Evolutionary conservation across 1,284 basidiomycete species (phyloP).

Genomic region (Naganishia sp.): DNA sequence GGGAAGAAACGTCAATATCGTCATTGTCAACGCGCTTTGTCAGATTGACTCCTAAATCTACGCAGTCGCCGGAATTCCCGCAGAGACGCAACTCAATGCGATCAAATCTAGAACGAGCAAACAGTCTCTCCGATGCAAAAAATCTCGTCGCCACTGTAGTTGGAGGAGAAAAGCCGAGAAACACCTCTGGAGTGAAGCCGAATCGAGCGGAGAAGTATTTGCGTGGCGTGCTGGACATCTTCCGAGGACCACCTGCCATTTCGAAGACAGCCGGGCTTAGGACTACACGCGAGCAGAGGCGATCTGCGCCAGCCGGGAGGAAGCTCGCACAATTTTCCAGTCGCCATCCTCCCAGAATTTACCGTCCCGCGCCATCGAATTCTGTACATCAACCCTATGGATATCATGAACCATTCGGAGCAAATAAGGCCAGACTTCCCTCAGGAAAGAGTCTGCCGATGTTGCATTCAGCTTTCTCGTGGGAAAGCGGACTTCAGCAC

Average conservation of each 20-base stretch:
- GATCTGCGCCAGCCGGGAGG: neutral
- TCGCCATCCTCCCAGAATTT: too few relatives aligned
- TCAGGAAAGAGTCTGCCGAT: too few relatives aligned
- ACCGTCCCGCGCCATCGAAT: too few relatives aligned
- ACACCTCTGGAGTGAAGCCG: neutral
- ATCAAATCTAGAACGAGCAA: neutral
- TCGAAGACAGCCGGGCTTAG: too few relatives aligned
- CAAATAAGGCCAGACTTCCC: too few relatives aligned
- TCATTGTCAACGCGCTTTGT: neutral
- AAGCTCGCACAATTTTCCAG: neutral
- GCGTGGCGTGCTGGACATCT: conserved; percentile 7
- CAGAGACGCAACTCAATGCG: neutral
- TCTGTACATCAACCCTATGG: too few relatives aligned
- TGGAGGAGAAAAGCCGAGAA: neutral
- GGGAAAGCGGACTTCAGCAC: too few relatives aligned
- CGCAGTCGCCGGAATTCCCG: neutral
- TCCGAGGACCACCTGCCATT: neutral
- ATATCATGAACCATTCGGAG: too few relatives aligned
- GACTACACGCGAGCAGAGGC: neutral
- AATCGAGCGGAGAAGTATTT: conserved; percentile 2
- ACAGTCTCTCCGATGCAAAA: conserved; percentile 1
- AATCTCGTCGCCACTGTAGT: neutral
- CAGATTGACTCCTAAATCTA: neutral
- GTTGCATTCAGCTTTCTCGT: too few relatives aligned
- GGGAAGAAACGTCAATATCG: neutral